Evolutionary conservation across 2,329 filamentous ascomycete genomes (phyloP).

Genomic region (Fusarium oligoseptatum): DNA sequence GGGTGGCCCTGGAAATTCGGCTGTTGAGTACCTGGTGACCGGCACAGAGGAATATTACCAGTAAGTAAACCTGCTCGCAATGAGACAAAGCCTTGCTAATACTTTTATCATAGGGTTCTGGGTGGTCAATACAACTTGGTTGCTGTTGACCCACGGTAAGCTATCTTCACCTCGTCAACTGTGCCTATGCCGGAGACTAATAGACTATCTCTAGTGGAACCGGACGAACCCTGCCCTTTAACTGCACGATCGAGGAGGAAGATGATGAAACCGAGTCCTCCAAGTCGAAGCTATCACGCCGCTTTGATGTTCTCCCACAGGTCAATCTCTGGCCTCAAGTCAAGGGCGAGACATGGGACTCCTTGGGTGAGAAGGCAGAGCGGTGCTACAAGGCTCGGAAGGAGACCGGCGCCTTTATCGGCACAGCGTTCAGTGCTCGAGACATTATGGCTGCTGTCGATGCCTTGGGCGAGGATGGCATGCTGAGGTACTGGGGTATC

Average conservation of each 20-base stretch:
- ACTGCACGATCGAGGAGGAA: background rate
- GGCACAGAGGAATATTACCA: background rate
- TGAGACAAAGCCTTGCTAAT: background rate
- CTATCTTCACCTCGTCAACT: background rate
- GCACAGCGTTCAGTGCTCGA: conserved; percentile 52
- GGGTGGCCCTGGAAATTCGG: conserved; percentile 50
- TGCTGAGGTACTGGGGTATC: conserved; percentile 52
- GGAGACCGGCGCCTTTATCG: conserved; percentile 45
- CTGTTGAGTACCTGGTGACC: conserved; percentile 6
- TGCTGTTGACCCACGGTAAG: conserved; percentile 31
- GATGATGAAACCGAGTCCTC: background rate
- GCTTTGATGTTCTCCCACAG: conserved; percentile 10
- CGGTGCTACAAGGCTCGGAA: conserved; percentile 43
- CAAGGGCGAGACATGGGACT: background rate
- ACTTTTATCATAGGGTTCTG: background rate
- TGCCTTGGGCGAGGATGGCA: conserved; percentile 51
- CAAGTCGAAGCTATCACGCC: background rate
- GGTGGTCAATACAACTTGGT: conserved; percentile 23
- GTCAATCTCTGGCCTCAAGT: background rate
- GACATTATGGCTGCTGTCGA: conserved; percentile 58
- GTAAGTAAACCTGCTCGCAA: background rate
- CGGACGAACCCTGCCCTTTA: conserved; percentile 26
- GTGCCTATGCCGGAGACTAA: background rate
- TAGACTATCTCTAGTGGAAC: conserved; percentile 12
- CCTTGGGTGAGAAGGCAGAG: background rate